These are phyloP conservation scores for Coemansia sp. DNA, from an alignment of 192 early-diverging fungal species.

Conservation along the genomic window DNA sequence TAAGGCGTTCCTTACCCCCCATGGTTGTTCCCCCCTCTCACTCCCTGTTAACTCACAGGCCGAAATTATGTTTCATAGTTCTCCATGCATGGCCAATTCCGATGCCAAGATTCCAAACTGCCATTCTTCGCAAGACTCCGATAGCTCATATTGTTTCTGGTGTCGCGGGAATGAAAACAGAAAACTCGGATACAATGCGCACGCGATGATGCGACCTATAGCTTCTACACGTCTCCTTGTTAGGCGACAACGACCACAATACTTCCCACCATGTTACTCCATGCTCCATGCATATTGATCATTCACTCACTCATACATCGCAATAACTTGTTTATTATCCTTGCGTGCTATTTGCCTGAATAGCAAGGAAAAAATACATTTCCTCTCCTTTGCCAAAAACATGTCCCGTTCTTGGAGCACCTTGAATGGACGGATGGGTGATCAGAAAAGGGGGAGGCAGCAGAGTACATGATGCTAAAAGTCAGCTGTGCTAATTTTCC, in stretches of 20 bases:
- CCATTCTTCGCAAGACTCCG: neutral
- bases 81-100: neutral
- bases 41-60: neutral
- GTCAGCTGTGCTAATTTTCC: neutral
- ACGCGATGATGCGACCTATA: neutral
- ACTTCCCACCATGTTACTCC: neutral
- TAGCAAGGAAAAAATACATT: neutral
- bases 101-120: neutral
- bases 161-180: neutral
- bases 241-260: neutral
- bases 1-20: neutral
- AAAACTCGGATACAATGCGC: neutral
- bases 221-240: neutral
- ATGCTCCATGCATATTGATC: neutral
- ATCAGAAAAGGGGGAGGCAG: neutral
- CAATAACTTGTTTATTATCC: slow-evolving; percentile 3
- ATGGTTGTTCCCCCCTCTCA: neutral
- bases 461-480: neutral
- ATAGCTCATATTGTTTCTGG: neutral
- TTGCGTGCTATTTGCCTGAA: neutral
- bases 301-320: neutral
- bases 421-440: neutral
- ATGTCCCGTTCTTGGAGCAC: neutral
- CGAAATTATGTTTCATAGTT: neutral
- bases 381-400: neutral